These are phyloP conservation scores for Aspergillus flavus DNA, from an alignment of 2,329 filamentous ascomycete species.

Conservation along the genomic window DNA sequence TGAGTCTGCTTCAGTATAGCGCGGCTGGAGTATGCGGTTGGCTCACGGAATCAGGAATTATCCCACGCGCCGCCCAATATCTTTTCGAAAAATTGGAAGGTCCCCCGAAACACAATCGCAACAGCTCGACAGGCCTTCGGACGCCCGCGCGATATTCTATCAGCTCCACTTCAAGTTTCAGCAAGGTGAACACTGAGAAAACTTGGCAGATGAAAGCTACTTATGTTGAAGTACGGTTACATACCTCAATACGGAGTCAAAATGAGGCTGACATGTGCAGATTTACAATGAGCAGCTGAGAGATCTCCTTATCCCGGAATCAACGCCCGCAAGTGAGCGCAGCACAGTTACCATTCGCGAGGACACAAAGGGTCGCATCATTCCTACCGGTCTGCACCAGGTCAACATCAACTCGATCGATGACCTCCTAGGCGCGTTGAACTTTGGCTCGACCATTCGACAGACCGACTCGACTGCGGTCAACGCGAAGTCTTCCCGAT, in stretches of 20 bases:
- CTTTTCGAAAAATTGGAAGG: slow-evolving; percentile 87
- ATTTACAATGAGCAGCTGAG: slow-evolving; percentile 98
- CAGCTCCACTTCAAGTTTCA: slow-evolving; percentile 52
- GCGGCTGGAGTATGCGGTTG: neutral
- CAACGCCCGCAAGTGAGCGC: slow-evolving; percentile 69
- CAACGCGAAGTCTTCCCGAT: slow-evolving; percentile 96
- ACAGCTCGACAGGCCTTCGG: slow-evolving; percentile 75
- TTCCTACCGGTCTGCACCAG: slow-evolving; percentile 86
- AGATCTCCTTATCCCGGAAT: slow-evolving; percentile 82
- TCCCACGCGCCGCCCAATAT: slow-evolving; percentile 82
- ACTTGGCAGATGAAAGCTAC: slow-evolving; percentile 92
- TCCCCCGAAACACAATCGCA: slow-evolving; percentile 55
- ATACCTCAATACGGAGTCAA: neutral
- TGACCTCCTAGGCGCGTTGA: slow-evolving; percentile 84
- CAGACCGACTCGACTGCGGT: slow-evolving; percentile 97
- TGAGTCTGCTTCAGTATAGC: slow-evolving; percentile 49
- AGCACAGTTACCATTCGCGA: slow-evolving; percentile 86
- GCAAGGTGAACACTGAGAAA: slow-evolving; percentile 61
- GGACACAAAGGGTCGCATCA: slow-evolving; percentile 90
- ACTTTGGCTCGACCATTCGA: slow-evolving; percentile 89
- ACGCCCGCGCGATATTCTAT: slow-evolving; percentile 78
- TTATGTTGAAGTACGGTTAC: slow-evolving; percentile 67
- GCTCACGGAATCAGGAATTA: slow-evolving; percentile 68
- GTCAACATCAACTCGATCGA: slow-evolving; percentile 88
- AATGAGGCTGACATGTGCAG: slow-evolving; percentile 44